Evolutionary conservation across 495 filamentous ascomycete species (phyloP).

Genomic region (Neurospora terricola): DNA sequence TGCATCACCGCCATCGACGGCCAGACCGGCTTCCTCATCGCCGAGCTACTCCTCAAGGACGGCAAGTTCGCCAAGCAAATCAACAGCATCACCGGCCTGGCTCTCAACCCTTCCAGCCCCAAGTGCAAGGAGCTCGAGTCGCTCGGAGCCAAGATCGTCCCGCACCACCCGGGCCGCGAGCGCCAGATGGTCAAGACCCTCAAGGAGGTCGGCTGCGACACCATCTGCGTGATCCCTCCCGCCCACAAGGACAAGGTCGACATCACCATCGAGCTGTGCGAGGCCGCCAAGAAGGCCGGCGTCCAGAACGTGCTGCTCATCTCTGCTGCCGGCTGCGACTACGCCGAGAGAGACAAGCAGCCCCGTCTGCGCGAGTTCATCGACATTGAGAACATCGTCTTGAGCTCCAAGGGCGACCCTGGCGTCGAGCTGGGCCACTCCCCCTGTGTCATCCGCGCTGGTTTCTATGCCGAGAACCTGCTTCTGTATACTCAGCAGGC

Average conservation of each 20-base stretch:
- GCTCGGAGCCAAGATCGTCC: constrained; percentile 41
- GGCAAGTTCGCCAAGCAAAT: constrained; percentile 32
- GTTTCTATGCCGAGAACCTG: constrained; percentile 51
- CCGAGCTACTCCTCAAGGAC: constrained; percentile 42
- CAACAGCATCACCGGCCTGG: constrained; percentile 29
- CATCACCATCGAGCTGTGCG: constrained; percentile 38
- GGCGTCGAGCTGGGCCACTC: constrained; percentile 30
- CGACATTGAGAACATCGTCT: constrained; percentile 37
- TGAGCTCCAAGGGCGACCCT: constrained; percentile 39
- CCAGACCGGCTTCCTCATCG: constrained; percentile 45
- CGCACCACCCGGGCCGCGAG: constrained; percentile 33
- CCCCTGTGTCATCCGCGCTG: constrained; percentile 42
- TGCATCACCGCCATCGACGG: constrained; percentile 44
- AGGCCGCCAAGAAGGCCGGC: constrained; percentile 39
- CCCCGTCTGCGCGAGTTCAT: constrained; percentile 45
- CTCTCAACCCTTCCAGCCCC: constrained; percentile 35
- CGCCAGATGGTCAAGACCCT: constrained; percentile 29
- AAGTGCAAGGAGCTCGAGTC: constrained; percentile 44
- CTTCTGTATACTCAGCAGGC: constrained; percentile 40
- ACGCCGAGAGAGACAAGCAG: constrained; percentile 42
- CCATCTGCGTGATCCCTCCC: constrained; percentile 46
- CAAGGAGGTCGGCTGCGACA: constrained; percentile 35
- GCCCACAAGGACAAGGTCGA: constrained; percentile 38
- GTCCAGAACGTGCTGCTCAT: constrained; percentile 43
- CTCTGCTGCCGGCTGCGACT: constrained; percentile 44